A percentile compares a stretch with the other conserved stretches of the same genome.
Evolutionary conservation across 306 rosid genomes (phyloP).

Genomic region (Calophaca sinica): DNA sequence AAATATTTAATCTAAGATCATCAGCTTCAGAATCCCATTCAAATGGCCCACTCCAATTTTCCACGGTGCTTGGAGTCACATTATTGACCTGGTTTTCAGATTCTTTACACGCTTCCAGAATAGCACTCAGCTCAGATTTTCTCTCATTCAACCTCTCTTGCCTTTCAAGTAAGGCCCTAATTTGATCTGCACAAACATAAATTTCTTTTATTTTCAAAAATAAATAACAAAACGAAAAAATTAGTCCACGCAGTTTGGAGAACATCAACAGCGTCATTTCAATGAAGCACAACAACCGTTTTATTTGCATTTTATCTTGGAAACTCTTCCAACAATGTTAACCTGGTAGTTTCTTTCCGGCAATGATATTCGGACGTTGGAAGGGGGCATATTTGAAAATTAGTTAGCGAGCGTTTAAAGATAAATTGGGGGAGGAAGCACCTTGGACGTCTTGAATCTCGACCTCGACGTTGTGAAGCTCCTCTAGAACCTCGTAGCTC

Average conservation of each 20-base stretch:
- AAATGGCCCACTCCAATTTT: conserved; percentile 80
- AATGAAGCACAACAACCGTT: background rate
- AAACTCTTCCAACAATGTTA: background rate
- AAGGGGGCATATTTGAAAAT: background rate
- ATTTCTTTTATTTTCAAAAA: background rate
- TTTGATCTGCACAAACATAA: conserved; percentile 62
- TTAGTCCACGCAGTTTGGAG: background rate
- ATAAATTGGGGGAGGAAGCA: conserved; percentile 33
- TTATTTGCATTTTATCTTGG: too few species aligned
- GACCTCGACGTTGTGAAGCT: conserved; percentile 69
- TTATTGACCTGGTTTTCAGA: conserved; percentile 49
- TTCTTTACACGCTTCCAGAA: conserved; percentile 70
- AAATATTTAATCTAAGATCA: conserved; percentile 74
- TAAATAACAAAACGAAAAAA: background rate
- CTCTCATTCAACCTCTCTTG: conserved; percentile 82
- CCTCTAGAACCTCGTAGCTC: conserved; percentile 62
- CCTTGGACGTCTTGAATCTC: conserved; percentile 89
- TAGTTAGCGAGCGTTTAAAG: background rate
- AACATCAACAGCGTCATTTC: background rate
- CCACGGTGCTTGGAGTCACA: conserved; percentile 55
- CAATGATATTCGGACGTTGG: conserved; percentile 1
- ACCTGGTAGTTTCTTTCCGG: background rate
- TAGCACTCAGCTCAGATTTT: conserved; percentile 72
- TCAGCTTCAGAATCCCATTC: conserved; percentile 91
- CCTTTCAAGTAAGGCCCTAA: conserved; percentile 67